Percentiles rank a stretch among this genome's conserved stretches.
Conservation (phyloP, 1,284 basidiomycete species). For the Ganoderma leucocontextum region DNA sequence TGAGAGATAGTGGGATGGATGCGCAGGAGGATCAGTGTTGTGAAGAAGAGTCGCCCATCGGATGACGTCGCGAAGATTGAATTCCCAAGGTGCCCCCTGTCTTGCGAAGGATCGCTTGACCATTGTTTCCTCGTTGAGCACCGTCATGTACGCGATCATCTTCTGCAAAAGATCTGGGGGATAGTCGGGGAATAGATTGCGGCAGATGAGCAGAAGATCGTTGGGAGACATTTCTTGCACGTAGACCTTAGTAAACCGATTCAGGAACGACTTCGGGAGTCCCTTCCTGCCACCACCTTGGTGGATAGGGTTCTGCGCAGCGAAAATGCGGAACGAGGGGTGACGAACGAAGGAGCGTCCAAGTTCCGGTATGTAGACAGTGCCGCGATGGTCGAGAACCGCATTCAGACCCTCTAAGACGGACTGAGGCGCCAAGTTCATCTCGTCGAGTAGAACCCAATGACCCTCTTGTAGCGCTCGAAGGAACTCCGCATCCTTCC, state of each 20-base stretch:
- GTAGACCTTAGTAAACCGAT: constrained; percentile 98
- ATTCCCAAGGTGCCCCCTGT: constrained; percentile 96
- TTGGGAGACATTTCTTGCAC: constrained; percentile 85
- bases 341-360: constrained; percentile 91
- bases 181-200: constrained; percentile 75
- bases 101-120: constrained; percentile 77
- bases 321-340: constrained; percentile 95
- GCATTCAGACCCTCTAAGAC: constrained; percentile 98
- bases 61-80: constrained; percentile 96
- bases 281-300: constrained; percentile 99
- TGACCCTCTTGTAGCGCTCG: constrained; percentile 92
- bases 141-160: constrained; percentile 90
- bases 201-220: constrained; percentile 87
- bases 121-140: constrained; percentile 77
- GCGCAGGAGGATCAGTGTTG: constrained; percentile 45
- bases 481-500: constrained; percentile 98
- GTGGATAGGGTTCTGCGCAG: constrained; percentile 95
- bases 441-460: constrained; percentile 98
- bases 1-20: constrained; percentile 72
- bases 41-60: constrained; percentile 84
- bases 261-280: constrained; percentile 96
- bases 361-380: constrained; percentile 95
- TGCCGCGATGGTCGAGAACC: constrained; percentile 94
- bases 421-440: constrained; percentile 97
- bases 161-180: constrained; percentile 61